Evolutionary conservation across 1,139 yeast species (phyloP), one percentile per base, ranked within the genome.

Genomic region (Zygosaccharomyces sapae): DNA sequence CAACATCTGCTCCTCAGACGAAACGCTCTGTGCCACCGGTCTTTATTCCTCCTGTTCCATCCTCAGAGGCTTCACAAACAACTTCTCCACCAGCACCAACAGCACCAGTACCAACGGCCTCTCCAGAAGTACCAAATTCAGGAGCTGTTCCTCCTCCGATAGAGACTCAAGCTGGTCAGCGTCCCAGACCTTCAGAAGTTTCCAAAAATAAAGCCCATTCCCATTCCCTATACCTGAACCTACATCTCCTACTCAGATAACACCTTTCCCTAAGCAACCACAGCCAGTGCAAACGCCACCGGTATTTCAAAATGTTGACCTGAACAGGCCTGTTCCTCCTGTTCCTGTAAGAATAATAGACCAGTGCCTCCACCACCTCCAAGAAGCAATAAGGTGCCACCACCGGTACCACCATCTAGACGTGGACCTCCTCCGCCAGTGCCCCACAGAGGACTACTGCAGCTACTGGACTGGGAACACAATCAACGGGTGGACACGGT

Each of bases 201-300:
- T 52, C 53, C 19, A 40, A 24, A 45, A 25, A 25, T 47, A 47
- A 30, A 48, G 43, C 38, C 56, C 56, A 19, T 47, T 50, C 22
- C 56, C 56, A 27, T 46, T 50, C 20, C 56, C 56, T 30, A 43
- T 46, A 30, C 47, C 55, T 22, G 43, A 48, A 44, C 13, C 55
- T 24, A 27, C 53, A 9, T 19, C 45, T 8, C 36, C 44, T 4
- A 49, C 48, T 16, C 41, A 38, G 33, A 44, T 39, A 33, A 55
- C 50, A 24, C 52, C 62, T 24, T 53, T 58, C n/a, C 63, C 67
- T 4, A 58, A 58, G 2, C 66, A 67, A 30, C 58, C 65, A 44
- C 58, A 56, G 19, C 46, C 63, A 4, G 54, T 55, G 2, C 62
- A 64, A 29, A 51, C 59, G 33, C 56, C 57, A 7, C 44, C 41